phyloP scores from a whole-genome alignment of 202 grass and related monocot species.

The Panicum virgatum region DNA sequence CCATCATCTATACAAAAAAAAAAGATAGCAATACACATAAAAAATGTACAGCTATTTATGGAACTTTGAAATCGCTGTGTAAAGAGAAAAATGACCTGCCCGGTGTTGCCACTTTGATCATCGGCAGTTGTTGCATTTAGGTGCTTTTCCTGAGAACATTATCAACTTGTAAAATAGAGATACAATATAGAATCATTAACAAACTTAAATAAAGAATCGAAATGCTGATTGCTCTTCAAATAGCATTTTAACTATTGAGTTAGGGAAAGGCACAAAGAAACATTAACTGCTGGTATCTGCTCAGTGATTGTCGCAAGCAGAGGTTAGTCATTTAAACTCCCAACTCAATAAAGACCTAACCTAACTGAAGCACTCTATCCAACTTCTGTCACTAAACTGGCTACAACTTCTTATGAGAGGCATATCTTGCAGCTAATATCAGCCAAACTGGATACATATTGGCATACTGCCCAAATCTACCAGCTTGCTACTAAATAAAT shows the following conservation, averaged over 20 bases:
- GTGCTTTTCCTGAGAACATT: constrained; percentile 62
- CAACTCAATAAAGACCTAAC: constrained; percentile 1
- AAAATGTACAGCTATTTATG: constrained; percentile 28
- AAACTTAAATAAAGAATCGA: constrained; percentile 18
- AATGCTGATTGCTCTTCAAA: not conserved
- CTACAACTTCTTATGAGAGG: not conserved
- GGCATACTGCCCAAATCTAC: not conserved
- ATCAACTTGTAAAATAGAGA: constrained; percentile 28
- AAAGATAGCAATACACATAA: constrained; percentile 30
- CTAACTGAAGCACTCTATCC: not conserved
- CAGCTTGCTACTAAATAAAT: not conserved
- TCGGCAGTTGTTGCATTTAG: constrained; percentile 44
- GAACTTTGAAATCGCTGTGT: constrained; percentile 24
- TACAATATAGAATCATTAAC: not conserved
- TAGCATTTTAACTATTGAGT: constrained; percentile 13
- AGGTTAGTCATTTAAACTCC: constrained; percentile 3
- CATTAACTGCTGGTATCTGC: not conserved
- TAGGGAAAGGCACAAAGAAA: not conserved
- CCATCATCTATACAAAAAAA: constrained; percentile 67
- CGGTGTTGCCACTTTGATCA: constrained; percentile 63
- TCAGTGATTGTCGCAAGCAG: not conserved
- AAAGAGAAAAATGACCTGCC: constrained; percentile 57
- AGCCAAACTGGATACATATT: not conserved
- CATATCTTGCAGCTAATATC: not conserved
- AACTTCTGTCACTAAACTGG: not conserved